Evolutionary conservation across 495 filamentous ascomycete genomes (phyloP).

Genomic region (Beverwykella pulmonaria): DNA sequence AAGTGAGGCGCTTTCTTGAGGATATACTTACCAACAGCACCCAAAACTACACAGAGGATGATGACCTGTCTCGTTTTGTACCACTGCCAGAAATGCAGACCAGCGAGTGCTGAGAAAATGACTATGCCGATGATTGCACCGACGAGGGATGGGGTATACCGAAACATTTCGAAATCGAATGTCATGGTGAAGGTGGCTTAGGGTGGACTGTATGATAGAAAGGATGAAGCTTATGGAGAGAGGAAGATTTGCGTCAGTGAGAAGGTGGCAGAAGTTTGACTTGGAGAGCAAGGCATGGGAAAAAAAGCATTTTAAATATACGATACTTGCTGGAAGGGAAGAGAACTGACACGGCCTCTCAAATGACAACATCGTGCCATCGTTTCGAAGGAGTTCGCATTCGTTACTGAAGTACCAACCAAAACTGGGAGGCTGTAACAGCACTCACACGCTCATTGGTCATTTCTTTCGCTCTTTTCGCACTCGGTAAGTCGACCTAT

Average conservation of each 20-base stretch:
- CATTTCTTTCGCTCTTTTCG: neutral
- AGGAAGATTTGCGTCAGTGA: neutral
- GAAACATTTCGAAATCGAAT: conserved; percentile 29
- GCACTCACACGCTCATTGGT: neutral
- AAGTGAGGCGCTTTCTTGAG: neutral
- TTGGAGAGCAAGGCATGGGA: neutral
- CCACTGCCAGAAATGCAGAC: conserved; percentile 23
- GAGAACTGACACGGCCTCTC: neutral
- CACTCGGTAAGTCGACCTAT: neutral
- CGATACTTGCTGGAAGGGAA: too few relatives aligned
- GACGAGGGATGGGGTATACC: conserved; percentile 21
- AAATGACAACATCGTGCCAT: neutral
- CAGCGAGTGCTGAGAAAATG: conserved; percentile 16
- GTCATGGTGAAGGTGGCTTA: conserved; percentile 9
- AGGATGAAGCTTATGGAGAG: neutral
- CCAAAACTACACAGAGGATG: neutral
- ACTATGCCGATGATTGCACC: conserved; percentile 16
- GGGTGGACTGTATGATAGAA: neutral
- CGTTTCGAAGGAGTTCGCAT: neutral
- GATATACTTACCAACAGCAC: neutral
- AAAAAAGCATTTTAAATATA: neutral
- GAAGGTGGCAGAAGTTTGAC: neutral
- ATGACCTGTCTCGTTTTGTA: conserved; percentile 12
- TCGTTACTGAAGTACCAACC: neutral
- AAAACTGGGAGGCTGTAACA: neutral